Conservation (phyloP, 2,329 filamentous ascomycete genomes). For the Fusarium coicis region DNA sequence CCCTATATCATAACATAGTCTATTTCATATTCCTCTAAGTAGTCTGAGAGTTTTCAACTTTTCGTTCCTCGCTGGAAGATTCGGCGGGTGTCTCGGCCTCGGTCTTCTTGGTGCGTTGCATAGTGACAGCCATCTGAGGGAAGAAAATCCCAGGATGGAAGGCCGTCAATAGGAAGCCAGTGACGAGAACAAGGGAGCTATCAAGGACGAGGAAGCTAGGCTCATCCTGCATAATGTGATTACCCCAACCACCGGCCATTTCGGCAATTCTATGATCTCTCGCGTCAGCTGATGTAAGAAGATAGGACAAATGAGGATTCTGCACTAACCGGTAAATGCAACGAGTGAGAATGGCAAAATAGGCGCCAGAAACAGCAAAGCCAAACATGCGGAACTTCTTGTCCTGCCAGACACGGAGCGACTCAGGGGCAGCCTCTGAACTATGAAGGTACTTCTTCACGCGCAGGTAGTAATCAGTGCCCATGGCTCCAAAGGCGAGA, state of each 20-base stretch:
- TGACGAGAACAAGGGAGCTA: constrained; percentile 60
- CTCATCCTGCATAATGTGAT: constrained; percentile 71
- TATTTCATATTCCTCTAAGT: constrained; percentile 19
- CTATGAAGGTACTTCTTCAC: constrained; percentile 52
- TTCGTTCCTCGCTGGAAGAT: constrained; percentile 46
- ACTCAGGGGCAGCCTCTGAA: constrained; percentile 45
- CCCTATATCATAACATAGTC: neutral
- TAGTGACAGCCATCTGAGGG: constrained; percentile 60
- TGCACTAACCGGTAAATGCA: constrained; percentile 64
- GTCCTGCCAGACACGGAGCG: constrained; percentile 55
- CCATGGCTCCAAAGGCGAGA: constrained; percentile 56
- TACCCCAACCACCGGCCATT: constrained; percentile 73
- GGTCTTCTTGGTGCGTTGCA: constrained; percentile 35
- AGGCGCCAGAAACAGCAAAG: constrained; percentile 58
- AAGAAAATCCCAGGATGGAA: constrained; percentile 67
- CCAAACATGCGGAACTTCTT: constrained; percentile 56
- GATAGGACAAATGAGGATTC: neutral
- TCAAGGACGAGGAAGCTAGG: constrained; percentile 69
- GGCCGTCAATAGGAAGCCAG: constrained; percentile 59
- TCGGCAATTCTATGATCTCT: constrained; percentile 62
- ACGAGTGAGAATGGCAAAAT: constrained; percentile 58
- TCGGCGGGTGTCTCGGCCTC: constrained; percentile 43
- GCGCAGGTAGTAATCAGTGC: constrained; percentile 58
- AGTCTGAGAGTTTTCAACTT: constrained; percentile 21
- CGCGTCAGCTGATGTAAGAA: constrained; percentile 25